phyloP scores from a whole-genome alignment of 2,329 filamentous ascomycete genomes.

The Colletotrichum karsti region DNA sequence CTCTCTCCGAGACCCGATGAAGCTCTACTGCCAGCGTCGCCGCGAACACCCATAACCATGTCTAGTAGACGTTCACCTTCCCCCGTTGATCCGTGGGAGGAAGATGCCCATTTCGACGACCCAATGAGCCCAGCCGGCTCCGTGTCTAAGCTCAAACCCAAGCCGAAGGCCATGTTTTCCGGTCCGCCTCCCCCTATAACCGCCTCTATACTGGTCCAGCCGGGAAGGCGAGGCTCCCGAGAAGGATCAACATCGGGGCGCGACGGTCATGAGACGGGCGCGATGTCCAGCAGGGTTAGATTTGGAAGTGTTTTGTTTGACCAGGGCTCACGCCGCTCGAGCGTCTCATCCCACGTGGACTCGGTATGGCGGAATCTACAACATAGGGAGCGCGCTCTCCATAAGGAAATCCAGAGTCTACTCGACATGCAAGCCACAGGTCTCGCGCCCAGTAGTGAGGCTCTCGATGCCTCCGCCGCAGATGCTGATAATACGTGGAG shows the following conservation, averaged over 20 bases:
- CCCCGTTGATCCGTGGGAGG: conserved; percentile 18
- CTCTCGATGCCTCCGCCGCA: conserved; percentile 14
- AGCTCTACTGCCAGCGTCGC: conserved; percentile 32
- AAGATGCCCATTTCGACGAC: neutral
- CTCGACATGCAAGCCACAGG: conserved; percentile 59
- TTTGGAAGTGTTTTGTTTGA: conserved; percentile 50
- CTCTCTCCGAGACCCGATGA: conserved; percentile 47
- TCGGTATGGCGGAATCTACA: conserved; percentile 56
- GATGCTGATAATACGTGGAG: conserved; percentile 43
- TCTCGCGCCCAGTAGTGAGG: conserved; percentile 45
- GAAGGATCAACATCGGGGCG: neutral
- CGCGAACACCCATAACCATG: conserved; percentile 29
- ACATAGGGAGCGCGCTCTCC: conserved; percentile 53
- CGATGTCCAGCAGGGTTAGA: conserved; percentile 21
- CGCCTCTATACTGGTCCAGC: conserved; percentile 46
- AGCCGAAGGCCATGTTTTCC: conserved; percentile 48
- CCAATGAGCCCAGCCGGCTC: conserved; percentile 38
- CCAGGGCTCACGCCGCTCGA: conserved; percentile 33
- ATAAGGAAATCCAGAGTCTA: conserved; percentile 56
- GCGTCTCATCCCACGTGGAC: conserved; percentile 40
- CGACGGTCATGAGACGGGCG: neutral
- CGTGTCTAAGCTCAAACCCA: conserved; percentile 40
- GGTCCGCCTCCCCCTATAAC: conserved; percentile 62
- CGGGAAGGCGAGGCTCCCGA: neutral
- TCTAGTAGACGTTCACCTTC: conserved; percentile 15